Evolutionary conservation across 225 moss, liverwort and hornwort species (phyloP).

Genomic region (Polytrichum formosum): DNA sequence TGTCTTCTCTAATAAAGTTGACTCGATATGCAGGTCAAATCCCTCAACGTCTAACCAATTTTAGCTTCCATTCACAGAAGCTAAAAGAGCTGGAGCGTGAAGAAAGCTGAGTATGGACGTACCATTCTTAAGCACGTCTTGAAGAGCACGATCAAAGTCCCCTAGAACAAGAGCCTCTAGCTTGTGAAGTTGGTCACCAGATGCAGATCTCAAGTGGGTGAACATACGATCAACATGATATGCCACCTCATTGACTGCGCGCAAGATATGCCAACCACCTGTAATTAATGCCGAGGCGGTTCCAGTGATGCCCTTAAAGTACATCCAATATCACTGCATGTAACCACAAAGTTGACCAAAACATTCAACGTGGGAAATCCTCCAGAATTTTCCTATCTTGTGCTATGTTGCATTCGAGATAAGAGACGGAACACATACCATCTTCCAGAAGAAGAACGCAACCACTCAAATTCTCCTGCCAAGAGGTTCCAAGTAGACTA

Average conservation of each 20-base stretch:
- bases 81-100: too few species aligned
- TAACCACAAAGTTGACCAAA: background rate
- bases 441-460: conserved; percentile 27
- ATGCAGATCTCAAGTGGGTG: conserved; percentile 27
- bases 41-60: too few species aligned
- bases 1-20: too few species aligned
- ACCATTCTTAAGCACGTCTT: conserved; percentile 6
- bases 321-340: background rate
- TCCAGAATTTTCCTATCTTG: background rate
- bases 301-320: background rate
- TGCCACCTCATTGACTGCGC: conserved; percentile 23
- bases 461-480: conserved; percentile 23
- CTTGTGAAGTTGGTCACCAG: conserved; percentile 15
- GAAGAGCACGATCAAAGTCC: conserved; percentile 26
- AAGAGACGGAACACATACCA: conserved; percentile 7
- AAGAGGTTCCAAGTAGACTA: conserved; percentile 25
- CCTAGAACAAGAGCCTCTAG: conserved; percentile 35
- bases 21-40: too few species aligned
- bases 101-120: background rate
- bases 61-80: too few species aligned
- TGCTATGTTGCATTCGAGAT: background rate
- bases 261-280: conserved; percentile 7
- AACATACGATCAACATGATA: conserved; percentile 41
- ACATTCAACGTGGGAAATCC: background rate
- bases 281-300: background rate